Conservation (phyloP, 2,329 filamentous ascomycete species). For the Penicillium sclerotigenum region DNA sequence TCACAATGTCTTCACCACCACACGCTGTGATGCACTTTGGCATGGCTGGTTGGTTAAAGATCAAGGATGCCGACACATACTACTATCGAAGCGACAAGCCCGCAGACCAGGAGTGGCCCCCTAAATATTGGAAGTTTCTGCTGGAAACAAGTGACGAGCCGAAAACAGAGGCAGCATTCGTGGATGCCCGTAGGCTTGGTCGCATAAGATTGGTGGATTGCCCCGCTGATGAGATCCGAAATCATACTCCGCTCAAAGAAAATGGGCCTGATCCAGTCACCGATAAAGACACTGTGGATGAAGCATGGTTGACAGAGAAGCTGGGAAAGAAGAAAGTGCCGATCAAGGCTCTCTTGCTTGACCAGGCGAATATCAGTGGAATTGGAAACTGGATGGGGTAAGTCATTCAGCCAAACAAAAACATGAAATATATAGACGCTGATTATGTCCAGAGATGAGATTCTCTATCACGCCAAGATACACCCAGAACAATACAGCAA, state of each 20-base stretch:
- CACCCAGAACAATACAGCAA: constrained; percentile 94
- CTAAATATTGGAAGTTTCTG: constrained; percentile 83
- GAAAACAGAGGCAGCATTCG: constrained; percentile 71
- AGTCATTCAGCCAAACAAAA: constrained; percentile 19
- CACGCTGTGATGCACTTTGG: constrained; percentile 89
- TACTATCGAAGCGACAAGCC: constrained; percentile 69
- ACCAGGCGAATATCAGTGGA: constrained; percentile 84
- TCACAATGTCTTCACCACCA: constrained; percentile 72
- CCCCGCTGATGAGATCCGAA: constrained; percentile 69
- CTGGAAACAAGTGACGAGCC: constrained; percentile 62
- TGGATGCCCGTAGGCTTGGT: constrained; percentile 75
- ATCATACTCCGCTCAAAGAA: constrained; percentile 74
- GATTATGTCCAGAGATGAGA: constrained; percentile 63
- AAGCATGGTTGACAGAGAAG: constrained; percentile 69
- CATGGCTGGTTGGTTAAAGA: constrained; percentile 79
- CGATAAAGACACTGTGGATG: constrained; percentile 73
- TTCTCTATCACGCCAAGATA: constrained; percentile 81
- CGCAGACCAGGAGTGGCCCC: constrained; percentile 72
- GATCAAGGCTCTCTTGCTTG: constrained; percentile 81
- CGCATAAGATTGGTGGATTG: constrained; percentile 81
- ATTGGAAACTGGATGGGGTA: constrained; percentile 94
- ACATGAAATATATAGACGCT: neutral
- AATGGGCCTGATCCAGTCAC: constrained; percentile 92
- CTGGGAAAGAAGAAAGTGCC: constrained; percentile 76
- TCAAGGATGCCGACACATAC: constrained; percentile 71